A percentile compares a stretch with the other conserved stretches of the same genome.
phyloP scores from a whole-genome alignment of 441 rosid species.

The Arabidopsis lyrata region DNA sequence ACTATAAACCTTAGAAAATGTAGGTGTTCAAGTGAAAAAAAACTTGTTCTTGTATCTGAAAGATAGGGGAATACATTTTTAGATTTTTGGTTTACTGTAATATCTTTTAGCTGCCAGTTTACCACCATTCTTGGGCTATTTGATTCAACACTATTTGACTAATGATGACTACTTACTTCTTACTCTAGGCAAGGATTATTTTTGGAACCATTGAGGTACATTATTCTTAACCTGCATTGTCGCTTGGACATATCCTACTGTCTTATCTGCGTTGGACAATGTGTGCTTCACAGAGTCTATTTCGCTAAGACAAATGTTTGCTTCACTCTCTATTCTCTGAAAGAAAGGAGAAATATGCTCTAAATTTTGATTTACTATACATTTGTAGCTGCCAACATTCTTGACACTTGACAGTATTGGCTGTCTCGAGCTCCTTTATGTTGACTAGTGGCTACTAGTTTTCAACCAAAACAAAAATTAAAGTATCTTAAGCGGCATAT shows the following conservation, averaged over 20 bases:
- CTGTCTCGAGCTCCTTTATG: background rate
- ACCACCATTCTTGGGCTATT: background rate
- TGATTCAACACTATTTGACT: constrained; percentile 6
- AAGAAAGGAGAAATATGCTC: background rate
- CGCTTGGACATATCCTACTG: background rate
- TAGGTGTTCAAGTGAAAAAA: background rate
- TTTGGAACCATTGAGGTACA: background rate
- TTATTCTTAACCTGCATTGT: background rate
- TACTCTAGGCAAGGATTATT: background rate
- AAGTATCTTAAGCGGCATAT: background rate
- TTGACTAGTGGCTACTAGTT: background rate
- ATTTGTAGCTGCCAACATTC: background rate
- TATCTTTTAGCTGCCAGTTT: background rate
- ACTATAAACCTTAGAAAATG: background rate
- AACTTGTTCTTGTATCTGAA: background rate
- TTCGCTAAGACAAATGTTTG: background rate
- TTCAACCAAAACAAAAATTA: background rate
- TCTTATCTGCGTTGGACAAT: background rate
- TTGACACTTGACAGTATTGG: background rate
- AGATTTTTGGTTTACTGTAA: background rate
- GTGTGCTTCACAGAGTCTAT: constrained; percentile 11
- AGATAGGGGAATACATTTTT: background rate
- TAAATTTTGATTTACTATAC: background rate
- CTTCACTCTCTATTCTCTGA: background rate
- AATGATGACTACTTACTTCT: background rate